phyloP scores from a whole-genome alignment of 345 rosid genomes.

The Aegle marmelos region DNA sequence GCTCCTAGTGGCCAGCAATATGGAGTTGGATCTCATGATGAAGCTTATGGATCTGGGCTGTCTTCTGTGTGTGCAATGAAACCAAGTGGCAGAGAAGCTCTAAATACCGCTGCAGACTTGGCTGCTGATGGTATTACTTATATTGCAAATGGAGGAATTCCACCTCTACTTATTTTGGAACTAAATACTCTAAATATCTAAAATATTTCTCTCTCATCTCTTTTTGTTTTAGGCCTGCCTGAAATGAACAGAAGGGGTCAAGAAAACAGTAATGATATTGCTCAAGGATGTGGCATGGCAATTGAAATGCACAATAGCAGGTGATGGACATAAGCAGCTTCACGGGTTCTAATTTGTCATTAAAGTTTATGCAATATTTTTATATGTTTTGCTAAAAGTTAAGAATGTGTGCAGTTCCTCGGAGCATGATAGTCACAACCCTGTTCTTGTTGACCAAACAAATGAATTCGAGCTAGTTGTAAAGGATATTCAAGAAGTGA shows the following conservation, averaged over 20 bases:
- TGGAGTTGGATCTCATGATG: not conserved
- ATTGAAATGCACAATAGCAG: not conserved
- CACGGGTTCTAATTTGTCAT: not conserved
- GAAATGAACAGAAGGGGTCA: not conserved
- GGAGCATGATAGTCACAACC: not conserved
- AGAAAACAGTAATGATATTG: not conserved
- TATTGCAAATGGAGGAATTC: not conserved
- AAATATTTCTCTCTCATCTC: not conserved
- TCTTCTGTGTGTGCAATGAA: not conserved
- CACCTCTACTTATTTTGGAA: not conserved
- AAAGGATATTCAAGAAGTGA: not conserved
- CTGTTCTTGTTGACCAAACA: not conserved
- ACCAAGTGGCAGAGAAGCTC: not conserved
- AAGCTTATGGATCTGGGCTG: not conserved
- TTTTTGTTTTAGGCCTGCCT: not conserved
- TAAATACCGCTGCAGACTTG: not conserved
- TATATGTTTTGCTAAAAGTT: not conserved
- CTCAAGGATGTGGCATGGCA: not conserved
- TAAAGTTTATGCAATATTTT: not conserved
- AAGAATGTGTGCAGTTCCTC: not conserved
- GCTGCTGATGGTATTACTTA: not conserved
- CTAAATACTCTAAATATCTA: not conserved
- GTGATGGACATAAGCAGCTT: not conserved
- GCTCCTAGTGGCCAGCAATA: not conserved
- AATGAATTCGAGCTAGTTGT: not conserved